A percentile compares a stretch with the other conserved stretches of the same genome.
Evolutionary conservation across 306 rosid species (phyloP).

Genomic region (Dryas drummondii): DNA sequence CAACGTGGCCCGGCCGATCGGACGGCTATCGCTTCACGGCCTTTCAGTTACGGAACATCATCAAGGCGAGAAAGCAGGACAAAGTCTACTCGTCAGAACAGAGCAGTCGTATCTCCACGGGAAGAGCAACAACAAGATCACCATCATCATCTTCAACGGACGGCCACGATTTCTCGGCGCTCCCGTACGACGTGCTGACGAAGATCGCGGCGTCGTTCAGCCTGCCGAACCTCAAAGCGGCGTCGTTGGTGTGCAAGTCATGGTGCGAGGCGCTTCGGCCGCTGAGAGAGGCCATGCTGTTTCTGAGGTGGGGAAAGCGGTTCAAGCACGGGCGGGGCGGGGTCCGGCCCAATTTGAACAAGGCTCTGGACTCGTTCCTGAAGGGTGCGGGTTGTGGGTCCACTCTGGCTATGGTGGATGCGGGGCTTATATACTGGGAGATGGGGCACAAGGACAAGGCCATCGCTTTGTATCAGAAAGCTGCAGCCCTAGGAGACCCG

Average conservation of each 20-base stretch:
- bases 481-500: conserved; percentile 67
- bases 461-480: conserved; percentile 49
- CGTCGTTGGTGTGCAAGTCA: conserved; percentile 70
- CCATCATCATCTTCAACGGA: conserved; percentile 9
- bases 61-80: background rate
- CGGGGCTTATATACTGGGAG: conserved; percentile 84
- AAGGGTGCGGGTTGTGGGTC: conserved; percentile 77
- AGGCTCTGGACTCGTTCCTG: conserved; percentile 68
- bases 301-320: conserved; percentile 66
- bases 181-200: conserved; percentile 62
- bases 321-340: conserved; percentile 77
- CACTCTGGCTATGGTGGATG: conserved; percentile 82
- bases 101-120: background rate
- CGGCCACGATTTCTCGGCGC: conserved; percentile 51
- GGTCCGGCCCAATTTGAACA: conserved; percentile 42
- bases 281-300: conserved; percentile 68
- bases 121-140: conserved; percentile 5
- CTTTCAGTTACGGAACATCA: conserved; percentile 24
- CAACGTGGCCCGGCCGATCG: conserved; percentile 50
- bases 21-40: conserved; percentile 49
- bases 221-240: conserved; percentile 53
- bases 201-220: conserved; percentile 58
- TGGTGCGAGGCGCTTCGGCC: conserved; percentile 75
- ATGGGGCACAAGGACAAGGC: conserved; percentile 54
- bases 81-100: conserved; percentile 5